Base-by-base conservation (phyloP, 805 yeast genomes). In the Cyberlindnera japonica region DNA sequence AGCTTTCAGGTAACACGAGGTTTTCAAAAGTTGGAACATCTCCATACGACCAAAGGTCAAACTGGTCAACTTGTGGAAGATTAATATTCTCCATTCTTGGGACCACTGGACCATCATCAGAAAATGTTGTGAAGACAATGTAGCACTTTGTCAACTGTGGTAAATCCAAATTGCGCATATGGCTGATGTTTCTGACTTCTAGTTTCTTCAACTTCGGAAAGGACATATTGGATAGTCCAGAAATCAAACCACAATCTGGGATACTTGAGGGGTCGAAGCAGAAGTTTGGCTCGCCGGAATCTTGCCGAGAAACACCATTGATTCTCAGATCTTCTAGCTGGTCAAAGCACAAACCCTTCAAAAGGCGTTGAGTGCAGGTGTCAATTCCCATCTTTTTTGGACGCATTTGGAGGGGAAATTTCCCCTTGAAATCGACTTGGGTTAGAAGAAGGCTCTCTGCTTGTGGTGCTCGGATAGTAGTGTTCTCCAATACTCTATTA, bases 381-480 rank as follows among this genome's bases (percentile, higher is more conserved):
- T 33, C 38, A 21, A 39, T 6, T 3, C 27, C 17, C 9, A 39
- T 9, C 21, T 28, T 33, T 20, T 19, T 23, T 9, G 42, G 42
- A 3, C 25, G 4, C 36, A 35, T 24, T 12, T 29, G 34, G 2
- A 40, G 17, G 21, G 43, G 35, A 19, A 27, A 28, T 2, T 29
- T 14, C 3, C 38, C 43, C 2, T 4, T 14, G 23, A 12, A 40
- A 22, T 24, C 35, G 7, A 40, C 38, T 14, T 35, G 38, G 11
- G 38, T 24, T 15, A 40, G 20, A 9, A 24, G 14, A 4, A 40
- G 22, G 9, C 11, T 24, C 16, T 35, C 35, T 8, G 35, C 38
- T 4, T 24, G 4, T 12, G 38, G 43, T 6, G 38, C 43, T 12
- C 43, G 22, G 21, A 40, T 40, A 14, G 43, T 40, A 6, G 38